Base-by-base conservation (phyloP, 805 yeast genomes). In the Candida corydali region DNA sequence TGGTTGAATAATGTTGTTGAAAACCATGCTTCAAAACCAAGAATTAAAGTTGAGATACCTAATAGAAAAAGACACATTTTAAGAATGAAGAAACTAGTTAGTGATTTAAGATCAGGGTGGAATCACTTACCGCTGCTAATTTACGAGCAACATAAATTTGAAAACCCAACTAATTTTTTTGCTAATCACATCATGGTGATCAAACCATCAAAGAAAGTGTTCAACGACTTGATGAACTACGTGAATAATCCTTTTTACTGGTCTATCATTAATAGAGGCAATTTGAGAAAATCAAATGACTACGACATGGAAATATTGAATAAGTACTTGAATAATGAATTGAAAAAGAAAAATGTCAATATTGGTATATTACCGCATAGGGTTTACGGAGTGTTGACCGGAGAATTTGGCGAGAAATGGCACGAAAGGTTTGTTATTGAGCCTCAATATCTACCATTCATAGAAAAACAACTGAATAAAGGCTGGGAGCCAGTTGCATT, bases 161-260 rank as follows among this genome's bases (percentile, higher is more conserved):
- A 57, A n/a, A 55, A 57, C 35, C 39, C 55, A 17, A 45, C 47
- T 17, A 45, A 48, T 32, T 61, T 57, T 40, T 61, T 69, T 43
- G 69, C 65, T 0, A 65, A 70, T 29, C 76, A 75, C 42, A 51
- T 81, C 5, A 79, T 81, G 80, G 81, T 80, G 5, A 58, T 79
- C n/a, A 66, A 61, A 27, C 86, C 86, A 3, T 61, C 61, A 4
- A 33, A 39, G 6, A 43, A 48, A 20, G 28, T 48, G 4, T 68
- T 55, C 41, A 36, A 51, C 5, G 40, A 48, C 16, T 41, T 50
- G 43, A 43, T 38, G 34, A 37, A 51, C 10, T 53, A 55, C 25
- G 45, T 58, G 0, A 31, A 51, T 29, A 57, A 51, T 40, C 65
- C 65, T 15, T 51, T 52, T 52, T 43, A 41, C 37, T 60, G 65